Percentiles rank a stretch among this genome's conserved stretches.
Evolutionary conservation across 768 basidiomycete species (phyloP).

Genomic region (Phaeotremella skinneri): DNA sequence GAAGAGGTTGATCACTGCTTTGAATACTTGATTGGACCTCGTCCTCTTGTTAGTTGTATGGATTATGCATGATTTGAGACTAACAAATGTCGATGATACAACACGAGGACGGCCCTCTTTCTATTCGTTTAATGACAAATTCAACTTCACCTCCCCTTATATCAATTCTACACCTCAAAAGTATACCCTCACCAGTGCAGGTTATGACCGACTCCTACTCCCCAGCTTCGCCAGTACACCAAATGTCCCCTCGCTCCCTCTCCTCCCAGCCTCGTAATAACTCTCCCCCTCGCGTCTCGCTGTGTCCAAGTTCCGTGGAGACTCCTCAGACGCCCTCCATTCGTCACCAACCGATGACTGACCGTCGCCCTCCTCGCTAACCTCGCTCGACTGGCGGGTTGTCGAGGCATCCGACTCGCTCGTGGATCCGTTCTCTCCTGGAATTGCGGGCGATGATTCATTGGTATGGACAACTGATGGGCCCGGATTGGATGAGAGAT

Average conservation of each 20-base stretch:
- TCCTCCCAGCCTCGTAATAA: constrained; percentile 13
- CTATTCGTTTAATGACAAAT: too few species aligned
- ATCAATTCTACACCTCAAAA: too few species aligned
- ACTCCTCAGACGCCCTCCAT: constrained; percentile 24
- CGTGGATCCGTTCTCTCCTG: too few species aligned
- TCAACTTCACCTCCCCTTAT: too few species aligned
- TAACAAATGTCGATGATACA: too few species aligned
- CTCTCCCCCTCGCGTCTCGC: constrained; percentile 6
- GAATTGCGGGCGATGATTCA: too few species aligned
- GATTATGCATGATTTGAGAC: background rate
- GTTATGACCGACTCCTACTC: too few species aligned
- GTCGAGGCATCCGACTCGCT: too few species aligned
- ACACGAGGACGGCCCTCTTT: too few species aligned
- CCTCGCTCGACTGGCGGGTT: too few species aligned
- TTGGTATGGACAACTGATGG: background rate
- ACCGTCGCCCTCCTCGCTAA: constrained; percentile 17
- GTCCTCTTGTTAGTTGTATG: background rate
- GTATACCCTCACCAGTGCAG: too few species aligned
- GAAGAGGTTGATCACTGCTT: constrained; percentile 25
- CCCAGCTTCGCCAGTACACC: background rate
- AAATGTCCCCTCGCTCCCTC: constrained; percentile 22
- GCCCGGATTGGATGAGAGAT: too few species aligned
- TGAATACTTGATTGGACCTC: constrained; percentile 30
- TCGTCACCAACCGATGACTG: constrained; percentile 1
- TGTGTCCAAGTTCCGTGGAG: background rate